Evolutionary conservation across 306 rosid genomes (phyloP).

Genomic region (cucumber (Cucumis sativus)): Cucumber_9930_V3 NC_026657.2:544001-544500

Average conservation of each 20-base stretch:
- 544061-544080: constrained; percentile 6
- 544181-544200: background rate
- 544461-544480: constrained; percentile 10
- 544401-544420: constrained; percentile 1
- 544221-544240: background rate
- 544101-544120: background rate
- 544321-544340: background rate
- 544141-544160: background rate
- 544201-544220: background rate
- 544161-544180: background rate
- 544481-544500: constrained; percentile 32
- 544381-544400: constrained; percentile 6
- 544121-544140: background rate
- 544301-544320: background rate
- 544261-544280: too few relatives aligned
- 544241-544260: too few relatives aligned
- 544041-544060: background rate
- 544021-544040: constrained; percentile 1
- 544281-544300: too few relatives aligned
- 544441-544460: background rate
- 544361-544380: background rate
- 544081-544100: background rate
- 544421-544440: background rate
- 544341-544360: background rate
- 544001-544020: background rate